Evolutionary conservation across 2,329 filamentous ascomycete genomes (phyloP).

Genomic region (Xylariales sp.): DNA sequence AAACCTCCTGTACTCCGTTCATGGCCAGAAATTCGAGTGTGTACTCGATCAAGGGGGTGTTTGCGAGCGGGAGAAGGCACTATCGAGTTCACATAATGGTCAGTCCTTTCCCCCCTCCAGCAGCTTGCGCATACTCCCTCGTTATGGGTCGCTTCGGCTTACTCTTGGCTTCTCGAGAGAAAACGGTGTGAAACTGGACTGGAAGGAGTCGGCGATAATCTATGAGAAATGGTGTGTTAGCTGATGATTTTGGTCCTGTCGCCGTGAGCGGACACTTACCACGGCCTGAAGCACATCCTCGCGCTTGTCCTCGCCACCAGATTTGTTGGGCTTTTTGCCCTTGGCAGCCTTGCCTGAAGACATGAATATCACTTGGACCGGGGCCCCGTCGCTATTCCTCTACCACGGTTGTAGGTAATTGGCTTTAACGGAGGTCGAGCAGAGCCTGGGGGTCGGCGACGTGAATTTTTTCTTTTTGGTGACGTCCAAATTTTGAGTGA

Average conservation of each 20-base stretch:
- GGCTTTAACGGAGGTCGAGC: too few species aligned
- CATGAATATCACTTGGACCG: conserved; percentile 1
- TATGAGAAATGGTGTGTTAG: conserved; percentile 35
- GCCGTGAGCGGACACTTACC: conserved; percentile 16
- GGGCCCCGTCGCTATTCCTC: not conserved
- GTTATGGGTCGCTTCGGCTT: conserved; percentile 26
- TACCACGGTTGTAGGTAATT: too few species aligned
- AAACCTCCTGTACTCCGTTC: conserved; percentile 92
- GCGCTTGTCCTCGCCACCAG: conserved; percentile 48
- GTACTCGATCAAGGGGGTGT: conserved; percentile 94
- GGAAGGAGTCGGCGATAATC: conserved; percentile 92
- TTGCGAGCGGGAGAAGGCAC: conserved; percentile 91
- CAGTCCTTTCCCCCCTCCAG: too few species aligned
- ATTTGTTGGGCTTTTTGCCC: conserved; percentile 49
- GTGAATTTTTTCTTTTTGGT: too few species aligned
- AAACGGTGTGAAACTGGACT: conserved; percentile 86
- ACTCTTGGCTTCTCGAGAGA: conserved; percentile 85
- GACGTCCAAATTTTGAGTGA: too few species aligned
- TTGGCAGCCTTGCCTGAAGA: conserved; percentile 28
- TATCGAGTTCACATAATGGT: too few species aligned
- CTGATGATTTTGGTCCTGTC: conserved; percentile 1
- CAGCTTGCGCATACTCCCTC: conserved; percentile 2
- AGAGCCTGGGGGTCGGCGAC: too few species aligned
- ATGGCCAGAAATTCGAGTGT: conserved; percentile 94
- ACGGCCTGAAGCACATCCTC: conserved; percentile 51